Conservation (phyloP, 495 filamentous ascomycete genomes). For the Terfezia boudieri region DNA sequence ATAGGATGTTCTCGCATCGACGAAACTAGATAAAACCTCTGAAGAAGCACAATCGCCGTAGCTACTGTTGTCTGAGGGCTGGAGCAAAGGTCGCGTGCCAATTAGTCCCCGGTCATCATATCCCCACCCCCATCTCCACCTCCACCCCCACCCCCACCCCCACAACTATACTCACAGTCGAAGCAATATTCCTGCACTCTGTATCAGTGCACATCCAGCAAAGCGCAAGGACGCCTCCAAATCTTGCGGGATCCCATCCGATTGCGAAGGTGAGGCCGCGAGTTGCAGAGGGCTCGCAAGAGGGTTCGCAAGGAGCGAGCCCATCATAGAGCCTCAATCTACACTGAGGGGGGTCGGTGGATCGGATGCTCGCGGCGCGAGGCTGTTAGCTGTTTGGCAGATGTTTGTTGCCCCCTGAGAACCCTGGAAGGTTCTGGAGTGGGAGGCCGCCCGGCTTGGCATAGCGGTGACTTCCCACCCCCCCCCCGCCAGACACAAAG, state of each 20-base stretch:
- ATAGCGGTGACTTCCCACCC: no score
- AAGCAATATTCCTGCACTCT: constrained; percentile 68
- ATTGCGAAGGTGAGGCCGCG: constrained; percentile 38
- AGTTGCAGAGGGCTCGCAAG: constrained; percentile 71
- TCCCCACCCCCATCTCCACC: not conserved
- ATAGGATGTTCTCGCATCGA: constrained; percentile 18
- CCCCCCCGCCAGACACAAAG: no score
- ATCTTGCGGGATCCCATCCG: constrained; percentile 51
- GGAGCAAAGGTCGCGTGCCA: not conserved
- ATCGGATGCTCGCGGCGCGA: no score
- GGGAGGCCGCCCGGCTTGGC: no score
- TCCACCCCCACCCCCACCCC: not conserved
- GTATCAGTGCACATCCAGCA: constrained; percentile 53
- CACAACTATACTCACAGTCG: constrained; percentile 25
- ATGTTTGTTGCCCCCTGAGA: no score
- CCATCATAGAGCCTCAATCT: constrained; percentile 4
- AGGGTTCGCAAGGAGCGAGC: constrained; percentile 53
- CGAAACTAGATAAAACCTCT: constrained; percentile 59
- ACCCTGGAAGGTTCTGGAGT: no score
- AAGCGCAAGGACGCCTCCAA: constrained; percentile 52
- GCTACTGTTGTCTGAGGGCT: constrained; percentile 68
- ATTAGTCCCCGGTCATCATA: not conserved
- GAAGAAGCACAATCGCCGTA: constrained; percentile 68
- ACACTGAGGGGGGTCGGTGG: no score
- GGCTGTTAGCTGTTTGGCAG: no score